phyloP scores from a whole-genome alignment of 345 rosid genomes.

The Acer saccharum region DNA sequence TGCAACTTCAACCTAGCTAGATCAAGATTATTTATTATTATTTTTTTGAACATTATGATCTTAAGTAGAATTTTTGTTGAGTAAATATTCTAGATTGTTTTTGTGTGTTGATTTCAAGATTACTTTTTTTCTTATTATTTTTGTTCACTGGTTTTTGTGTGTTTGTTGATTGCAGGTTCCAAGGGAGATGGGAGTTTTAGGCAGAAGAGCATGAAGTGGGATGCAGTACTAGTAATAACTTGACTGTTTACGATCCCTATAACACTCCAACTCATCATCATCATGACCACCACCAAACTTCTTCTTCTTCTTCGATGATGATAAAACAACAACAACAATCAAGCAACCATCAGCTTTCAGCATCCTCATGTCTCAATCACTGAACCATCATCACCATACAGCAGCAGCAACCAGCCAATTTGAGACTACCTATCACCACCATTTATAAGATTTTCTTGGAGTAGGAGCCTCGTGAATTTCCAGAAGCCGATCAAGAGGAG shows the following conservation, averaged over 20 bases:
- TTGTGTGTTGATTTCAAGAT: too few species aligned
- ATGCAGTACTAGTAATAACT: slow-evolving; percentile 3
- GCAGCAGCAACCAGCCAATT: slow-evolving; percentile 26
- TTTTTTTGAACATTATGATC: too few species aligned
- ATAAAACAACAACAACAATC: slow-evolving; percentile 25
- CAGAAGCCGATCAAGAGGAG: slow-evolving; percentile 3
- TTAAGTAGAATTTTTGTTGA: background rate
- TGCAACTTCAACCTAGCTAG: background rate
- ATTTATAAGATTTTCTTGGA: slow-evolving; percentile 68
- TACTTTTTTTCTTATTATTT: background rate
- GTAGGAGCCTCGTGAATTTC: slow-evolving; percentile 42
- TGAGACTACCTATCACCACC: slow-evolving; percentile 35
- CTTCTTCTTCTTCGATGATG: slow-evolving; percentile 10
- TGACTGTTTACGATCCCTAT: slow-evolving; percentile 25
- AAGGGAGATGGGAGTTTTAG: slow-evolving; percentile 27
- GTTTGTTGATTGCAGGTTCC: slow-evolving; percentile 28
- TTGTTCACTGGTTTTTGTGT: background rate
- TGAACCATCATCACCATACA: slow-evolving; percentile 44
- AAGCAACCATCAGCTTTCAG: slow-evolving; percentile 25
- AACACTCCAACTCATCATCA: slow-evolving; percentile 6
- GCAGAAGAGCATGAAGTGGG: slow-evolving; percentile 24
- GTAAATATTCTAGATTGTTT: too few species aligned
- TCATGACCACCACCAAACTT: background rate
- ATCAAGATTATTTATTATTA: background rate
- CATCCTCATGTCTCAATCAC: slow-evolving; percentile 47